Evolutionary conservation across 2,329 filamentous ascomycete genomes (phyloP).

Genomic region (Aspergillus pseudonomiae): DNA sequence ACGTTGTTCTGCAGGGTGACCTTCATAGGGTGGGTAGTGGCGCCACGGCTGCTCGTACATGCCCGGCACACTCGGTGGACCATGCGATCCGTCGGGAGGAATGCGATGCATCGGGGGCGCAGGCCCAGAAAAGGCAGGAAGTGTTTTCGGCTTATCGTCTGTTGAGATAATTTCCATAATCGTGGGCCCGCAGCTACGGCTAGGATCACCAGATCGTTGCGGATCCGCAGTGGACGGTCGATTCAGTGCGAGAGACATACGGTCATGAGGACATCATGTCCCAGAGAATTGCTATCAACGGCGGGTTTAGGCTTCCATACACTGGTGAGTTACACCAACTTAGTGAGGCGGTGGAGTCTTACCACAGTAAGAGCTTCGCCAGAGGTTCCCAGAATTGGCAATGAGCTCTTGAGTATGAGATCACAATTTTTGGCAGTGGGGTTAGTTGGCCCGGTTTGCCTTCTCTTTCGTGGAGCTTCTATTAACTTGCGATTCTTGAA

Average conservation of each 20-base stretch:
- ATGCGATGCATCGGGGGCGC: conserved; percentile 35
- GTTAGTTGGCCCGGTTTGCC: neutral
- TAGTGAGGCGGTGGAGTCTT: neutral
- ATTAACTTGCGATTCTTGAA: neutral
- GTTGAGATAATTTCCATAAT: conserved; percentile 31
- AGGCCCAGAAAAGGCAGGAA: conserved; percentile 26
- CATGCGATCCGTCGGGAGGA: conserved; percentile 34
- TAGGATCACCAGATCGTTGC: conserved; percentile 23
- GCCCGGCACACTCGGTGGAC: conserved; percentile 29
- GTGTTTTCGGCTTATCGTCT: conserved; percentile 30
- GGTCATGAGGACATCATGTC: conserved; percentile 28
- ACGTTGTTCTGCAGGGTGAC: conserved; percentile 32
- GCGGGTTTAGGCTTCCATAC: neutral
- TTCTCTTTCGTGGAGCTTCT: neutral
- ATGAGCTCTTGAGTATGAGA: conserved; percentile 12
- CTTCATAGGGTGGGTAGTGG: conserved; percentile 34
- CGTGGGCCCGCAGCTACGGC: conserved; percentile 21
- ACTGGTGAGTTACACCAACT: neutral
- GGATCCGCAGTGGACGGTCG: conserved; percentile 20
- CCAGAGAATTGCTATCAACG: conserved; percentile 9
- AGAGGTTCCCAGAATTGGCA: conserved; percentile 16
- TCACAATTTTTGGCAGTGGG: neutral
- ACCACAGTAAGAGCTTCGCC: neutral
- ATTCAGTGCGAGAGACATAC: conserved; percentile 26
- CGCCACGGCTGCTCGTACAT: conserved; percentile 39